Evolutionary conservation across 2,329 filamentous ascomycete species (phyloP), one percentile per base, ranked within the genome.

Genomic region (Teratosphaeria pseudoeucalypti): DNA sequence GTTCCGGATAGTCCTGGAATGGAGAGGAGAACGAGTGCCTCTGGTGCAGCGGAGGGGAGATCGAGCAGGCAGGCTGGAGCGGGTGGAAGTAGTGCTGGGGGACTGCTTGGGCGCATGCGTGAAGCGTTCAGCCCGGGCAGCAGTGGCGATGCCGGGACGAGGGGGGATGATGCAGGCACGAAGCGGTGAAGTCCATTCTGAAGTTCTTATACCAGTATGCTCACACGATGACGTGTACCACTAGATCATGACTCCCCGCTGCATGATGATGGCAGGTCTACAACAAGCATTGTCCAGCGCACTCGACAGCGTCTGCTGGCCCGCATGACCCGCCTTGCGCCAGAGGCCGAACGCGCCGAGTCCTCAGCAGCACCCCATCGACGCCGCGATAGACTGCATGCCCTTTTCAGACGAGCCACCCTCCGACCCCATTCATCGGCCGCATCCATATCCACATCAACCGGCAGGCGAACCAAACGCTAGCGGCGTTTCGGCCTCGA

Each of bases 101-200:
- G 57, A 29, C 19, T 58, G n/a, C 47, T 58, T 39, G 23, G 58
- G 23, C 52, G 43, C n/a, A 55, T 56, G 53, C 57, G 62, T 32
- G 55, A 61, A 37, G 62, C 63, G 12, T 60, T 61, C 54, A 58
- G 54, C 52, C 60, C 55, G 16, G 54, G 57, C n/a, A 62, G 62
- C 19, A 58, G 63, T 57, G 66, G 66, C 2, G 60, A 63, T 43
- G 63, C 64, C 11, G 63, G 62, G 27, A 10, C 52, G 19, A 29
- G 47, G 16, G 57, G 57, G 29, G 29, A 54, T 16, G 34, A 54
- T 32, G 19, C 53, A 32, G 53, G 53, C 53, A n/a, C 53, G 34
- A 54, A 32, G 19, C 52, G 52, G 23, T 53, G 52, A 53, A 53
- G 9, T 27, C 52, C 29, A 11, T 53, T 32, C 2, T 43, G 11